Evolutionary conservation across 805 yeast genomes (phyloP).

Genomic region (Pichia eremophila): DNA sequence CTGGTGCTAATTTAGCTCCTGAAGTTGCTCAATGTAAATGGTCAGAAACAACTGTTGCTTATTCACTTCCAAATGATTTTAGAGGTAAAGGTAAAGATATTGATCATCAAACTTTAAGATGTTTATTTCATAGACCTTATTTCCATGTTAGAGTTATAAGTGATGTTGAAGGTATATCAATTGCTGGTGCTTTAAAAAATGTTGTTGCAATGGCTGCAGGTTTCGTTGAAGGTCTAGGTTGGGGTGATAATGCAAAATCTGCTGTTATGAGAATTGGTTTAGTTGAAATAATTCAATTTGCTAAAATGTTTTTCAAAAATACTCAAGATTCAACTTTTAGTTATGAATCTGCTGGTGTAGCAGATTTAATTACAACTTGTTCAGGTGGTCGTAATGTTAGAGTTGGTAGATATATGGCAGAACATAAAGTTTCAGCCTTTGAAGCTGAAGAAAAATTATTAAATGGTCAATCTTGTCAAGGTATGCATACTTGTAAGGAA

Average conservation of each 20-base stretch:
- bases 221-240: conserved; percentile 92
- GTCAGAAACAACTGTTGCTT: conserved; percentile 97
- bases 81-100: conserved; percentile 60
- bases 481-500: conserved; percentile 82
- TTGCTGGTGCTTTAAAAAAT: conserved; percentile 96
- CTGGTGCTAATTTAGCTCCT: conserved; percentile 96
- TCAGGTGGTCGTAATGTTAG: conserved; percentile 95
- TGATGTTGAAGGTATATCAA: conserved; percentile 92
- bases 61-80: conserved; percentile 63
- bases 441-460: conserved; percentile 79
- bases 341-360: conserved; percentile 94
- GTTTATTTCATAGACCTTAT: conserved; percentile 92
- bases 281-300: conserved; percentile 82
- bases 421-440: conserved; percentile 63
- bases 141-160: conserved; percentile 91
- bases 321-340: conserved; percentile 75
- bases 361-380: conserved; percentile 95
- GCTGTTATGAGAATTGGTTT: conserved; percentile 96
- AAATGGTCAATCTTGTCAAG: conserved; percentile 97
- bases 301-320: conserved; percentile 69
- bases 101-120: conserved; percentile 62
- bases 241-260: conserved; percentile 99
- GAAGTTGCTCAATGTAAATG: conserved; percentile 93
- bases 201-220: conserved; percentile 96
- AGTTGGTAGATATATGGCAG: conserved; percentile 81